Conservation (phyloP, 306 rosid species). For the Senna siamea region DNA sequence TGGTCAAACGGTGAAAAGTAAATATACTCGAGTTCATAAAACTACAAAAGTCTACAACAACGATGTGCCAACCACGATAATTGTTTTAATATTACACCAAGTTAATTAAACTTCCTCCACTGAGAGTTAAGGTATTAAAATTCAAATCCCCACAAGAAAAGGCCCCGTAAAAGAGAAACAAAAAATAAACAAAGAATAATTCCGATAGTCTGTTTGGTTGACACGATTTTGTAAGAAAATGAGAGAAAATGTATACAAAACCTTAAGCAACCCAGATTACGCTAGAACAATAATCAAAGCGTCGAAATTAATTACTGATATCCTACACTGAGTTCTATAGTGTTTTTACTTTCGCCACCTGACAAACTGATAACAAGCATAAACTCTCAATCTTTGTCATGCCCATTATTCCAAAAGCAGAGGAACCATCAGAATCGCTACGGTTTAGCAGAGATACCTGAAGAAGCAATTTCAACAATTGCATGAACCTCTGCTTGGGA, state of each 20-base stretch:
- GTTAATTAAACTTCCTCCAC: background rate
- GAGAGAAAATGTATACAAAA: background rate
- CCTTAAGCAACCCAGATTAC: no score
- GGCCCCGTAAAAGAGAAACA: background rate
- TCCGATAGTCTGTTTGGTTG: background rate
- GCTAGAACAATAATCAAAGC: background rate
- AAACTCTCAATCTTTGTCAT: no score
- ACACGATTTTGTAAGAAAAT: background rate
- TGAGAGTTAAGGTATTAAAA: background rate
- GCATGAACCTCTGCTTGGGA: no score
- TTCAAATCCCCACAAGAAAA: background rate
- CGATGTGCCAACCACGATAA: background rate
- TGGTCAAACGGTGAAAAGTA: background rate
- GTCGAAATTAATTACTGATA: background rate
- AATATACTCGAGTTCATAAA: background rate
- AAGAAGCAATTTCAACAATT: background rate
- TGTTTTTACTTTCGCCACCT: background rate
- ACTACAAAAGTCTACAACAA: background rate
- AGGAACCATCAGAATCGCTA: background rate
- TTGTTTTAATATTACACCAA: no score
- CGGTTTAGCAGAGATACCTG: constrained; percentile 32
- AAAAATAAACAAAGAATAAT: background rate
- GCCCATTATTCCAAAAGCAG: no score
- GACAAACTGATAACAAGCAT: background rate
- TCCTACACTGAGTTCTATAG: background rate